Base-by-base conservation (phyloP, 495 filamentous ascomycete genomes). In the Penicillium nucicola region DNA sequence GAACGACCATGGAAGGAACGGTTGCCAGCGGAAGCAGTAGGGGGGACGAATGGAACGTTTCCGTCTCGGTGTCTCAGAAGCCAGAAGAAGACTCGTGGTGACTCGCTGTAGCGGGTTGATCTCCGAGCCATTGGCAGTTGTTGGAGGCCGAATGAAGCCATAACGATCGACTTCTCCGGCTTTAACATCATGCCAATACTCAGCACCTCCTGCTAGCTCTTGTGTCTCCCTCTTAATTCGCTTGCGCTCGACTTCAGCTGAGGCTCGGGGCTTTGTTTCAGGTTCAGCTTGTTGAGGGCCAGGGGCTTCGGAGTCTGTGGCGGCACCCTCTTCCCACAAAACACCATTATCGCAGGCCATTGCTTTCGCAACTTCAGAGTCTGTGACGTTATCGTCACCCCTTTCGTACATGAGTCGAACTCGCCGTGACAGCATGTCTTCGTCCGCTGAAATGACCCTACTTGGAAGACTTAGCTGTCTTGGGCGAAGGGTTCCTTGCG, bases 111-210 rank as follows among this genome's bases (percentile, higher is more conserved):
- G 74, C 3, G 79, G 74, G 47, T 75, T 77, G 20, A 74, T 73
- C 18, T 79, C 71, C 34, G 69, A 63, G 34, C 50, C 56, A n/a
- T 68, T 62, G 17, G 60, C 48, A 68, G 76, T 55, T 47, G 58
- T 74, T 37, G 64, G 71, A 61, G 61, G 73, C 52, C 75, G 78
- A 66, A 99, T 97, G 72, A 99, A 99, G 14, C 93, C 93, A 66
- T 97, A 99, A 52, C 86, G 73, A 69, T 99, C 93, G 35, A 97
- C 88, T 64, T 95, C 88, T 33, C 75, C 79, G n/a, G 81, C 87
- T n/a, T 85, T 77, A 10, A 99, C 71, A 66, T 96, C 86, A 58
- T 92, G 86, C 95, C 93, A 99, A 60, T 96, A 92, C 61, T 99
- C 93, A 34, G 95, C 83, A 0, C 92, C 92, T 13, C 91, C 92